Evolutionary conservation across 225 moss, liverwort and hornwort genomes (phyloP).

Genomic region (Climacium dendroides): DNA sequence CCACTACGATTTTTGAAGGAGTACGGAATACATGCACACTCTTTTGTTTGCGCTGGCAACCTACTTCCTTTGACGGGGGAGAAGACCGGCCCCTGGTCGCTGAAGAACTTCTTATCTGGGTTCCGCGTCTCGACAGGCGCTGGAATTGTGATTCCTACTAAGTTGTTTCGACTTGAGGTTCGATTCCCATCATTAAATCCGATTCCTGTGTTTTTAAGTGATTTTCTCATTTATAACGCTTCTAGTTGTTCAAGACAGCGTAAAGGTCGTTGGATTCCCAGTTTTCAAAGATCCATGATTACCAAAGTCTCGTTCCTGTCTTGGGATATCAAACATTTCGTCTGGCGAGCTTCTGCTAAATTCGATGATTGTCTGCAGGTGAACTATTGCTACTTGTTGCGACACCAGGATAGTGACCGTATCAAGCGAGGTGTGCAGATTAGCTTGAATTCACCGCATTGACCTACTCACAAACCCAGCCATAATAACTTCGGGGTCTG

Average conservation of each 20-base stretch:
- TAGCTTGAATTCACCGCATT: constrained; percentile 82
- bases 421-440: constrained; percentile 93
- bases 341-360: not conserved
- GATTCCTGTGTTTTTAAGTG: not conserved
- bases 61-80: constrained; percentile 79
- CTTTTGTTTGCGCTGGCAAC: constrained; percentile 88
- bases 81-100: constrained; percentile 27
- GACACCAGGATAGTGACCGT: constrained; percentile 61
- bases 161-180: constrained; percentile 96
- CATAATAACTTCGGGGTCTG: not conserved
- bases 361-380: constrained; percentile 35
- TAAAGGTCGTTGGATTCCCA: not conserved
- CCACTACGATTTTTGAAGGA: constrained; percentile 55
- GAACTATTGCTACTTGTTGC: constrained; percentile 86
- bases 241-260: not conserved
- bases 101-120: constrained; percentile 51
- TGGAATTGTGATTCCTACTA: constrained; percentile 94
- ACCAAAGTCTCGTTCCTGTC: not conserved
- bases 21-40: constrained; percentile 87
- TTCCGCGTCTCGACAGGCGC: constrained; percentile 85
- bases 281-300: not conserved
- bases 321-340: not conserved
- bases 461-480: not conserved
- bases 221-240: not conserved
- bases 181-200: not conserved